Conservation (phyloP, 129 eudicot genomes). For the Tagetes patula region DNA sequence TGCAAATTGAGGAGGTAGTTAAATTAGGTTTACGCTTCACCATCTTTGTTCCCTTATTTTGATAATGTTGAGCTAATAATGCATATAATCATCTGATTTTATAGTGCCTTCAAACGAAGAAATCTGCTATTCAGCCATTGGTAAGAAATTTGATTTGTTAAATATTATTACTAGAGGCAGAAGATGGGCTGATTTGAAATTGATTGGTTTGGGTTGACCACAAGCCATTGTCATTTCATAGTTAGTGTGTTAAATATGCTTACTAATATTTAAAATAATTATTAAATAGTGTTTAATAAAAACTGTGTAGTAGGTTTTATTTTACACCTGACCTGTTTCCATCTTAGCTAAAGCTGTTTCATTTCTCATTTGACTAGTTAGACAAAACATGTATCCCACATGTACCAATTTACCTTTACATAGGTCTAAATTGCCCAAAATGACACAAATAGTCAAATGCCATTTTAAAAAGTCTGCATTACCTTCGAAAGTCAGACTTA, state of each 20-base stretch:
- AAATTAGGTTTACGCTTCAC: not conserved
- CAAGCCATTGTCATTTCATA: not conserved
- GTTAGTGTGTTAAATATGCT: not conserved
- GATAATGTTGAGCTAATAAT: not conserved
- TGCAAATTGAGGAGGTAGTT: conserved; percentile 91
- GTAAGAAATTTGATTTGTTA: conserved; percentile 35
- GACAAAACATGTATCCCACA: not conserved
- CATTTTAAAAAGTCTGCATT: not conserved
- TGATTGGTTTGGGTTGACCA: not conserved
- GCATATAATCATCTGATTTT: conserved; percentile 27
- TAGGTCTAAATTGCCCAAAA: not conserved
- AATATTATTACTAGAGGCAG: not conserved
- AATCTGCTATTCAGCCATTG: conserved; percentile 84
- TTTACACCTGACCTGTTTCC: not conserved
- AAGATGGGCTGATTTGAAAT: not conserved
- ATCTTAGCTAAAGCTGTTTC: not conserved
- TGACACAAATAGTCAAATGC: not conserved
- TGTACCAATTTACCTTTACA: not conserved
- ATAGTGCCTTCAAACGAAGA: conserved; percentile 79
- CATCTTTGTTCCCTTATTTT: not conserved
- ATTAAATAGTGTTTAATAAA: not conserved
- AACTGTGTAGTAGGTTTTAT: not conserved
- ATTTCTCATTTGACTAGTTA: not conserved
- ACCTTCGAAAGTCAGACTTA: not conserved
- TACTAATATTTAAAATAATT: not conserved